Evolutionary conservation across 768 basidiomycete species (phyloP), one percentile per base, ranked within the genome.

Genomic region (Trametes sanguinea): DNA sequence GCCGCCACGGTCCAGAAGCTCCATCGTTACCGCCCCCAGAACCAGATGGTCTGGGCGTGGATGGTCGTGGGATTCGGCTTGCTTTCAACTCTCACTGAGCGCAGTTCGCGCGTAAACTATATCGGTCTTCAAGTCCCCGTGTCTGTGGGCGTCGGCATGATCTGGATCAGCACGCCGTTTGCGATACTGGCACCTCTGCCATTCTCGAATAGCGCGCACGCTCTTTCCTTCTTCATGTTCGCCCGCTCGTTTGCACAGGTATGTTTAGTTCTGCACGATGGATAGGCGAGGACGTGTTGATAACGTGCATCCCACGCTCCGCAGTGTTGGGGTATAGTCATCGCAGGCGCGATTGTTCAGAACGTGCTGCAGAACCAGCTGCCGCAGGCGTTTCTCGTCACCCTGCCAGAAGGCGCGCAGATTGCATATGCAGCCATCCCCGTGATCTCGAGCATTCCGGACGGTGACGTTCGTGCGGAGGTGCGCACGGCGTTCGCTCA

Each of bases 21-120:
- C 22, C 69, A 75, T 2, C 64, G 69, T 35, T 83, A 82, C 63
- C 66, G 74, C 1, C 68, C 73, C 0, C 75, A 77, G 14, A 70
- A 65, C 47, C 33, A 58, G 10, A 22, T 73, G 8, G 60, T 70
- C 6, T 69, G 67, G 35, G 54, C 60, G 13, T 51, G 63, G 43
- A 60, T 68, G 22, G 54, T 53, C 8, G 40, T 64, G 7, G 42
- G 61, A 17, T 51, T 61, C 40, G 57, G 71, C 48, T 57, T 61
- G 11, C 67, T 73, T 14, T 73, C 70, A 3, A 68, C 73, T 0
- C 61, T 78, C 9, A 57, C 66, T 4, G 65, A 60, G 6, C 46
- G 70, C 46, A 72, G 67, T 14, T 57, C 60, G 3, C 43, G 50
- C 8, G 63, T 55, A 10, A 42, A 39, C 32, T 51, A 60, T 68